Evolutionary conservation across 768 basidiomycete species (phyloP).

Genomic region (Mycena haematopus): DNA sequence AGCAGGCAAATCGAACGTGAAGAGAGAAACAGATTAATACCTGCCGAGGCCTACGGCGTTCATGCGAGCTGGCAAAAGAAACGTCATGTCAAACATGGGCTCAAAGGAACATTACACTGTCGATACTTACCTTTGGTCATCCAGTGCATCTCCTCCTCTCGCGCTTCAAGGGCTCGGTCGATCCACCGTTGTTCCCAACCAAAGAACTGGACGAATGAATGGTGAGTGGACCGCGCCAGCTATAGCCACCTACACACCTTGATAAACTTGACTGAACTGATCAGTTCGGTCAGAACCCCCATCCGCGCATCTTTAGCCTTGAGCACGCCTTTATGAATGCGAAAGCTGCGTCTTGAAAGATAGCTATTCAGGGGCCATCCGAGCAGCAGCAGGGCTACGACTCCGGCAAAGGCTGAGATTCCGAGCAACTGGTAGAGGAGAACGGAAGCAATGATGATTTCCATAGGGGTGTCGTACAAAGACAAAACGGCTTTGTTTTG

Average conservation of each 20-base stretch:
- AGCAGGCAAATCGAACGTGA: not conserved
- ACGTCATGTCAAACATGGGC: not conserved
- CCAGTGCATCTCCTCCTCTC: slow-evolving; percentile 25
- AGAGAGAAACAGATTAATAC: slow-evolving; percentile 6
- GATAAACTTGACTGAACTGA: slow-evolving; percentile 58
- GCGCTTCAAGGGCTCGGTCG: slow-evolving; percentile 16
- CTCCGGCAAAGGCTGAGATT: slow-evolving; percentile 76
- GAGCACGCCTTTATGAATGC: slow-evolving; percentile 68
- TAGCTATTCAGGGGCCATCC: slow-evolving; percentile 77
- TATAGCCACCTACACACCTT: slow-evolving; percentile 42
- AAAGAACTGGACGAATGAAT: slow-evolving; percentile 37
- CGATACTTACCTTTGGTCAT: slow-evolving; percentile 69
- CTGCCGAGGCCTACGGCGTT: slow-evolving; percentile 70
- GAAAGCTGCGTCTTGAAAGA: slow-evolving; percentile 63
- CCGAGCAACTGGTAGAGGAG: slow-evolving; percentile 53
- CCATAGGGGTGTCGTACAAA: slow-evolving; percentile 26
- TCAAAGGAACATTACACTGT: not conserved
- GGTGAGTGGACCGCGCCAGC: not conserved
- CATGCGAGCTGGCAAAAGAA: slow-evolving; percentile 55
- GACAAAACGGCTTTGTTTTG: slow-evolving; percentile 4
- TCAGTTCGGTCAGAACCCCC: slow-evolving; percentile 79
- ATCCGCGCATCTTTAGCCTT: slow-evolving; percentile 78
- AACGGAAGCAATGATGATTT: slow-evolving; percentile 23
- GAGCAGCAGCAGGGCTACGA: slow-evolving; percentile 65
- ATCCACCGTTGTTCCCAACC: slow-evolving; percentile 30